phyloP scores from a whole-genome alignment of 768 basidiomycete species.

The Rhizopogon vesiculosus region DNA sequence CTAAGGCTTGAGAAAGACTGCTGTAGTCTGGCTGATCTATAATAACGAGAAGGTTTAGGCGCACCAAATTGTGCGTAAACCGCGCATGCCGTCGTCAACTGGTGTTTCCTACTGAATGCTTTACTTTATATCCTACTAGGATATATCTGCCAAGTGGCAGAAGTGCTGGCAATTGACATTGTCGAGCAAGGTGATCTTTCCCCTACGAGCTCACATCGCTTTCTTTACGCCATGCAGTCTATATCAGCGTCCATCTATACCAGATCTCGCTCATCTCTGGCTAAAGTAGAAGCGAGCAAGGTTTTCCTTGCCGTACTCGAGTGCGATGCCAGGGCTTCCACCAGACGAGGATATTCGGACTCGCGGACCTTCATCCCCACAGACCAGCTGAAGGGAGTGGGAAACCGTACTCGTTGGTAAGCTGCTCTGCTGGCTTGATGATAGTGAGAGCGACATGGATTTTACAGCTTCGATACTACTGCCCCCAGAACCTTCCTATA shows the following conservation, averaged over 20 bases:
- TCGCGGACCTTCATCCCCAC: constrained; percentile 61
- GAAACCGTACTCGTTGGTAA: constrained; percentile 65
- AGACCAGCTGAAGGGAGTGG: constrained; percentile 56
- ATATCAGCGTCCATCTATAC: constrained; percentile 30
- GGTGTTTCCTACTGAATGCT: too few species aligned
- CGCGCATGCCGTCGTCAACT: too few species aligned
- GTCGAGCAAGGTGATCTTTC: constrained; percentile 17
- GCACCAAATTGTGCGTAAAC: too few species aligned
- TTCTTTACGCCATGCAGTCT: constrained; percentile 59
- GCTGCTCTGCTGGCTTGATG: constrained; percentile 61
- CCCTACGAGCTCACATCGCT: constrained; percentile 48
- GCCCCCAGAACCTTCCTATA: constrained; percentile 12
- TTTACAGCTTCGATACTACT: constrained; percentile 22
- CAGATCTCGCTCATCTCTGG: constrained; percentile 26
- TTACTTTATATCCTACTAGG: too few species aligned
- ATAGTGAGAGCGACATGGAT: constrained; percentile 10
- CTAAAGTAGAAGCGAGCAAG: constrained; percentile 63
- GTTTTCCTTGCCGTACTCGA: constrained; percentile 73
- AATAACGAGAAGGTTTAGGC: too few species aligned
- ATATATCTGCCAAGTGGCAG: too few species aligned
- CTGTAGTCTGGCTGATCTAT: too few species aligned
- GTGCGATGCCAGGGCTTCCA: constrained; percentile 46
- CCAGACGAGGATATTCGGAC: constrained; percentile 55
- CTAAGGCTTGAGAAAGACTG: too few species aligned
- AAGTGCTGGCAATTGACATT: too few species aligned